Evolutionary conservation across 805 yeast species (phyloP).

Genomic region (Priceomyces castillae): DNA sequence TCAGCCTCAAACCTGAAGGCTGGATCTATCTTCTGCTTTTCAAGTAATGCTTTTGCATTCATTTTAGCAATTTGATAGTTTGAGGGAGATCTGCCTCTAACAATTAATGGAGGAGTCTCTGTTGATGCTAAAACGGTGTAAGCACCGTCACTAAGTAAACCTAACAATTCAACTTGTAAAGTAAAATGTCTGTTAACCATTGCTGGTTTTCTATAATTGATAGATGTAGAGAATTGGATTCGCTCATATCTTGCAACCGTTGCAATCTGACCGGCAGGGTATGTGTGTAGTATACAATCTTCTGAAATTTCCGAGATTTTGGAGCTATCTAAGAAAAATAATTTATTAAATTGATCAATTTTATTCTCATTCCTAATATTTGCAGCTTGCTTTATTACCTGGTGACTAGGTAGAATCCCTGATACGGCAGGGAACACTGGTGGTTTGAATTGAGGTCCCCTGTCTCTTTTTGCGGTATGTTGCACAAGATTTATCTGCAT

Average conservation of each 20-base stretch:
- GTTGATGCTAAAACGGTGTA: slow-evolving; percentile 41
- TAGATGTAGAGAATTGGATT: slow-evolving; percentile 62
- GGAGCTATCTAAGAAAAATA: slow-evolving; percentile 43
- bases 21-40: slow-evolving; percentile 4
- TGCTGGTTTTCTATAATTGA: slow-evolving; percentile 42
- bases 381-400: slow-evolving; percentile 54
- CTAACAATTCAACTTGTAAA: slow-evolving; percentile 52
- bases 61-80: slow-evolving; percentile 36
- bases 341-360: slow-evolving; percentile 49
- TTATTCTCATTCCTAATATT: slow-evolving; percentile 57
- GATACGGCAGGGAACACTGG: slow-evolving; percentile 55
- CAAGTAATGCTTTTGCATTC: slow-evolving; percentile 7
- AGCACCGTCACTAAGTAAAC: slow-evolving; percentile 32
- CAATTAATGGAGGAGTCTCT: slow-evolving; percentile 57
- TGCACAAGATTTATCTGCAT: slow-evolving; percentile 51
- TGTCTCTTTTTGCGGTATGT: slow-evolving; percentile 72
- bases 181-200: slow-evolving; percentile 48
- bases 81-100: slow-evolving; percentile 68
- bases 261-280: slow-evolving; percentile 49
- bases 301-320: slow-evolving; percentile 1
- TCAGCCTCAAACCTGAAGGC: background rate
- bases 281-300: slow-evolving; percentile 32
- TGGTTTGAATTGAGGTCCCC: slow-evolving; percentile 66
- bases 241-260: slow-evolving; percentile 67
- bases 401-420: slow-evolving; percentile 57